Evolutionary conservation across 2,329 filamentous ascomycete genomes (phyloP).

Genomic region (Cladosporium velox): DNA sequence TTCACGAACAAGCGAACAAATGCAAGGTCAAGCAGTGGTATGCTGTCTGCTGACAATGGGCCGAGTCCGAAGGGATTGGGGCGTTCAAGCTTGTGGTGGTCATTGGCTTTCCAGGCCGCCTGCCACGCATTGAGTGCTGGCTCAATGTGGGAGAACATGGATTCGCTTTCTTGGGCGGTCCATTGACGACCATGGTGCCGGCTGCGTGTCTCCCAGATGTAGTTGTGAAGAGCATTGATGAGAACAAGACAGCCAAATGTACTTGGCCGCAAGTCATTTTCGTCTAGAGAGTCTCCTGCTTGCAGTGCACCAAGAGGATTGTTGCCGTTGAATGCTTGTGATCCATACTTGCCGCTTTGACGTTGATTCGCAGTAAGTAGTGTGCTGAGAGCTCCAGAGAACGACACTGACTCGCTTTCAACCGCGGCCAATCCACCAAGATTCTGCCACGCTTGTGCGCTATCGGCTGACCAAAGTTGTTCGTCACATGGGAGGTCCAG

Average conservation of each 20-base stretch:
- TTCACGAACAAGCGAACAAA: constrained; percentile 93
- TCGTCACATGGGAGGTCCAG: constrained; percentile 92
- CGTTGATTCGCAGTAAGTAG: constrained; percentile 76
- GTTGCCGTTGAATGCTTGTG: constrained; percentile 28
- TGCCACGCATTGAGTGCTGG: constrained; percentile 94
- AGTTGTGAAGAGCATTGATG: constrained; percentile 94
- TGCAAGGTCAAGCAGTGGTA: constrained; percentile 86
- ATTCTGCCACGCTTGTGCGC: constrained; percentile 75
- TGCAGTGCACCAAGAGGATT: constrained; percentile 27
- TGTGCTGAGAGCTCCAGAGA: constrained; percentile 78
- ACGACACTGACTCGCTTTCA: constrained; percentile 71
- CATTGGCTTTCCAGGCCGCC: constrained; percentile 84
- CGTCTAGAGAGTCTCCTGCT: constrained; percentile 29
- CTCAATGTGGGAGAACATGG: constrained; percentile 94
- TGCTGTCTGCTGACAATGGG: constrained; percentile 84
- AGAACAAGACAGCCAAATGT: constrained; percentile 89
- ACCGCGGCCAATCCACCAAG: constrained; percentile 72
- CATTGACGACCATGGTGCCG: constrained; percentile 84
- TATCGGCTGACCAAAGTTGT: constrained; percentile 83
- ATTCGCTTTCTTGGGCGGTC: constrained; percentile 90
- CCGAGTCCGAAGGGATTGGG: constrained; percentile 81
- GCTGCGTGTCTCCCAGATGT: constrained; percentile 96
- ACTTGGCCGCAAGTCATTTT: constrained; percentile 73
- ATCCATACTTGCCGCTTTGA: constrained; percentile 34
- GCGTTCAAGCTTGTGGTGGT: constrained; percentile 78